Evolutionary conservation across 2,329 filamentous ascomycete species (phyloP).

Genomic region (Aquanectria penicillioides): DNA sequence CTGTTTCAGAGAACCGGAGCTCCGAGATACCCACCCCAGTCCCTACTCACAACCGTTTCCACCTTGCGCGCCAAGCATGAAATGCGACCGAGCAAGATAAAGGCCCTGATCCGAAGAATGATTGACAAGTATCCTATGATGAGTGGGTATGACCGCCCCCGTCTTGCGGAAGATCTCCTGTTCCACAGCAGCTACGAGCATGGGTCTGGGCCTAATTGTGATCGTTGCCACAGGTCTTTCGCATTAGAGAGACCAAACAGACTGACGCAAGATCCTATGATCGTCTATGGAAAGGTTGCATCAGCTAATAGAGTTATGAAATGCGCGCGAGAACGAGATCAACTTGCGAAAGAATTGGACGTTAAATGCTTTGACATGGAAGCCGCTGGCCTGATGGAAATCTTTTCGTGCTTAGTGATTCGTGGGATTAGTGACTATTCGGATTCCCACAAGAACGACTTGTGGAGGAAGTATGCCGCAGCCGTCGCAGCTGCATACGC

Average conservation of each 20-base stretch:
- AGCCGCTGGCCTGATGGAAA: constrained; percentile 33
- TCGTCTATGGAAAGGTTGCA: constrained; percentile 34
- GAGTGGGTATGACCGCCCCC: background rate
- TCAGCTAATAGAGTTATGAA: constrained; percentile 49
- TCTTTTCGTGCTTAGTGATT: constrained; percentile 45
- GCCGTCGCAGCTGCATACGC: constrained; percentile 43
- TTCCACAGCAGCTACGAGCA: background rate
- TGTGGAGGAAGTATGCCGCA: constrained; percentile 50
- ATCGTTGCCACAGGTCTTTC: background rate
- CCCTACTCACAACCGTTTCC: background rate
- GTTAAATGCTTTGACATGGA: constrained; percentile 42
- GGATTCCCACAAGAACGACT: constrained; percentile 50
- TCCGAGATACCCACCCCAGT: background rate
- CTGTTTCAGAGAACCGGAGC: background rate
- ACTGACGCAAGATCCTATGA: background rate
- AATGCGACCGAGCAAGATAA: background rate
- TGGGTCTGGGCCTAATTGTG: background rate
- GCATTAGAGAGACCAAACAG: background rate
- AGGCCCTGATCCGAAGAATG: background rate
- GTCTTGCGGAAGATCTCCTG: background rate
- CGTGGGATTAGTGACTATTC: constrained; percentile 51
- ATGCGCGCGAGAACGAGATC: constrained; percentile 42
- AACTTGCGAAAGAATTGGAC: constrained; percentile 23
- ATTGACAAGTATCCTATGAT: background rate
- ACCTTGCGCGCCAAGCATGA: background rate